Base-by-base conservation (phyloP, 1,284 basidiomycete genomes). In the Cystobasidium pallidum region DNA sequence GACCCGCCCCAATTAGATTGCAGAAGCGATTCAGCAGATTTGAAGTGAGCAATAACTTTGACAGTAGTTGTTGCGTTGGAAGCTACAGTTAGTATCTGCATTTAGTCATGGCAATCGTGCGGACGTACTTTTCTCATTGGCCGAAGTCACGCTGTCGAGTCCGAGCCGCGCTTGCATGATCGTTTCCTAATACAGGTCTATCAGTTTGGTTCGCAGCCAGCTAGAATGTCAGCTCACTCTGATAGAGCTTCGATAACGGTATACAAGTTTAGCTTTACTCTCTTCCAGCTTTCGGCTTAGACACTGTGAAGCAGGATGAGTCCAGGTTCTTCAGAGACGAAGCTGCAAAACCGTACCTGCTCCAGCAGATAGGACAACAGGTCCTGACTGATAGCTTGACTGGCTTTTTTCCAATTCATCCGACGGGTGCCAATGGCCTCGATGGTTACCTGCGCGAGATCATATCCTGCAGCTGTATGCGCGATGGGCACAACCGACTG, bases 31-130 rank as follows among this genome's bases (percentile, higher is more conserved):
- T 43, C 28, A 28, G 36, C 58, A 3, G 21, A 19, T 24, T 45
- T 28, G 21, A 61, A 43, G 26, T 61, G 58, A 41, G 39, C 58
- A 21, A 61, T 61, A 19, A 61, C 58, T 61, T 8, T 58, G 3
- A 11, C 24, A 6, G 36, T 13, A 39, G 13, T 39, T 39, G 36
- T 7, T 39, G 7, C n/a, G n/a, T n/a, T n/a, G n/a, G n/a, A n/a
- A n/a, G 54, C 30, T 8, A 19, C 15, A 28, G 15, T 26, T 3
- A 32, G n/a, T 8, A 58, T 58, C 6, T 10, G 55, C n/a, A 58
- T 10, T 7, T 21, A 21, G 17, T 2, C 32, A 10, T 8, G 26
- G 3, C 32, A 4, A 32, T 10, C 10, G 30, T 34, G 15, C 11
- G 10, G 10, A 3, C 30, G 28, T 43, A 61, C 58, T 39, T 32